Base-by-base conservation (phyloP, 169 alveolate species). In the Plasmodium knowlesi region DNA sequence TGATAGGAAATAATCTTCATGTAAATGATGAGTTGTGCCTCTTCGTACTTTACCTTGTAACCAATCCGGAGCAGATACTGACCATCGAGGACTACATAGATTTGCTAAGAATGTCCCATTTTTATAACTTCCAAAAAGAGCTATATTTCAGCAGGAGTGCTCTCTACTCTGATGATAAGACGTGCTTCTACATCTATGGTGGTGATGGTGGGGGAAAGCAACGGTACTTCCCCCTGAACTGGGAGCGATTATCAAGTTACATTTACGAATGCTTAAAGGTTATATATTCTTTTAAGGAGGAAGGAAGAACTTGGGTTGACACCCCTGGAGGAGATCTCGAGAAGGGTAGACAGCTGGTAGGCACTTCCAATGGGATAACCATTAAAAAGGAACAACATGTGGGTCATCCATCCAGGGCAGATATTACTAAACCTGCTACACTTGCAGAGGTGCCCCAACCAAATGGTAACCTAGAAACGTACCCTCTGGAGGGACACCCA, bases 1-100 rank as follows among this genome's bases (percentile, higher is more conserved):
- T 89, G 10, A 89, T 89, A 32, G 16, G 89, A n/a, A 89, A 57
- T 30, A 89, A 89, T 50, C 39, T 89, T 22, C 50, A 67, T n/a
- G 22, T 89, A 28, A 89, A 79, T 79, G 70, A 78, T 25, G 74
- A 89, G n/a, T 89, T 89, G 71, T 89, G 46, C 46, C n/a, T 89
- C 8, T 89, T 43, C 50, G 54, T 89, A 9, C 73, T 89, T 37
- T 89, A 54, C 50, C 54, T 89, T 3, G 12, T 89, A 54, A 79
- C 71, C 72, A 67, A 89, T 89, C 14, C 50, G n/a, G 32, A 19
- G 34, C 81, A 61, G 14, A 28, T 43, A 67, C n/a, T 67, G 10
- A 89, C 50, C 30, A 37, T n/a, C n/a, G 9, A 41, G 32, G 90
- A 89, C 43, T 89, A 67, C 37, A 67, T 89, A 57, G 34, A 25